Percentiles rank a stretch among this genome's conserved stretches.
Conservation (phyloP, 768 basidiomycete species). For the Lactarius indigo region DNA sequence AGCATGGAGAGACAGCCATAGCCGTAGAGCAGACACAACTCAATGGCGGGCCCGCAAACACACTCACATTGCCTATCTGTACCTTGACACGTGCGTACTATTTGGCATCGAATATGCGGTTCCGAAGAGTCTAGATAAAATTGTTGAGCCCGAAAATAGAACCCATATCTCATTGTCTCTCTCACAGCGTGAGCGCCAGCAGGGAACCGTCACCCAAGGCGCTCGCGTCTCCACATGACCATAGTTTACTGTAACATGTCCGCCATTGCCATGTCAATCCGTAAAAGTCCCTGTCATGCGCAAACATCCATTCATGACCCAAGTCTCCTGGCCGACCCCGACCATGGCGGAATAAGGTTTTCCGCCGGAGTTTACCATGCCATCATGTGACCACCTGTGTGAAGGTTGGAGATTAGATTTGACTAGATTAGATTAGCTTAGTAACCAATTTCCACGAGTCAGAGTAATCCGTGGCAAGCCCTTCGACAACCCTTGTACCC, state of each 20-base stretch:
- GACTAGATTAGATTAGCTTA: neutral
- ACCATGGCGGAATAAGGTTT: neutral
- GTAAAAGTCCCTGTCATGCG: neutral
- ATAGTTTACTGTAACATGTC: neutral
- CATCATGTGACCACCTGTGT: neutral
- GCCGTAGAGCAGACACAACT: no score
- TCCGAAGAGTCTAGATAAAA: neutral
- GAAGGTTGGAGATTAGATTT: neutral
- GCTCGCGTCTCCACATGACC: neutral
- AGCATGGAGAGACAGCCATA: no score
- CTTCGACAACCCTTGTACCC: neutral
- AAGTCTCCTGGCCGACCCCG: neutral
- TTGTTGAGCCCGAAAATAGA: no score
- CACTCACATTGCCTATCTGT: no score
- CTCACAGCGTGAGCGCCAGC: no score
- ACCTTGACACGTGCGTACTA: no score
- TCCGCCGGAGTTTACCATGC: neutral
- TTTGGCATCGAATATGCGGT: neutral
- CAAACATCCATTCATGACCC: no score
- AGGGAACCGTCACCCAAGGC: neutral
- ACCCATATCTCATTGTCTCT: no score
- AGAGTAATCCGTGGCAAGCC: slow-evolving; percentile 5
- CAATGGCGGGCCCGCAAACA: neutral
- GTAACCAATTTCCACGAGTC: slow-evolving; percentile 24
- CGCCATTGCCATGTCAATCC: neutral